Evolutionary conservation across 495 filamentous ascomycete genomes (phyloP).

Genomic region (Penicillium ochrochloron): DNA sequence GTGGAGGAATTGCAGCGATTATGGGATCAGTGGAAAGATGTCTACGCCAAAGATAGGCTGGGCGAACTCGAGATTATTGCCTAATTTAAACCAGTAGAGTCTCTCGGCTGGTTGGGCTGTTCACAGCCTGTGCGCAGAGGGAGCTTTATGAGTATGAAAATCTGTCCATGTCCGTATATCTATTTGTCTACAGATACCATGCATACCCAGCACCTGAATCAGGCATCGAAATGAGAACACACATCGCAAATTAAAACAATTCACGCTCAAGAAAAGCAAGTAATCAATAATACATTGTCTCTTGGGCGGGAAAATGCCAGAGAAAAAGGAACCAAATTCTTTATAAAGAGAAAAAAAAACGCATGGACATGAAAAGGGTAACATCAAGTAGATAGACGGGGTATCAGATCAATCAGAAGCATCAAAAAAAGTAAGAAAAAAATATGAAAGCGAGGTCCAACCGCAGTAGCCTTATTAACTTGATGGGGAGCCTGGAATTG

Average conservation of each 20-base stretch:
- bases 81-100: slow-evolving; percentile 40
- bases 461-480: slow-evolving; percentile 15
- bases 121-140: background rate
- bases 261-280: background rate
- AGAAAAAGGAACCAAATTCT: slow-evolving; percentile 2
- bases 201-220: background rate
- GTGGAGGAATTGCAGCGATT: slow-evolving; percentile 76
- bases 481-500: slow-evolving; percentile 17
- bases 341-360: slow-evolving; percentile 4
- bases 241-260: background rate
- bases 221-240: background rate
- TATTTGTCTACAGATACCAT: background rate
- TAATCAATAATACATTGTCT: slow-evolving; percentile 7
- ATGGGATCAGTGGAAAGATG: slow-evolving; percentile 89
- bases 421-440: slow-evolving; percentile 19
- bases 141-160: background rate
- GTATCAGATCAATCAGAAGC: slow-evolving; percentile 36
- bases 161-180: background rate
- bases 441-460: slow-evolving; percentile 18
- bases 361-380: slow-evolving; percentile 16
- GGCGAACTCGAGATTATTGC: slow-evolving; percentile 81
- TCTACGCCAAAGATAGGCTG: slow-evolving; percentile 71
- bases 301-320: background rate
- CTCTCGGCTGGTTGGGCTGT: background rate
- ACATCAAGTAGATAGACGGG: slow-evolving; percentile 28